Evolutionary conservation across 2,329 filamentous ascomycete species (phyloP).

Genomic region (Coniochaeta prunicola): DNA sequence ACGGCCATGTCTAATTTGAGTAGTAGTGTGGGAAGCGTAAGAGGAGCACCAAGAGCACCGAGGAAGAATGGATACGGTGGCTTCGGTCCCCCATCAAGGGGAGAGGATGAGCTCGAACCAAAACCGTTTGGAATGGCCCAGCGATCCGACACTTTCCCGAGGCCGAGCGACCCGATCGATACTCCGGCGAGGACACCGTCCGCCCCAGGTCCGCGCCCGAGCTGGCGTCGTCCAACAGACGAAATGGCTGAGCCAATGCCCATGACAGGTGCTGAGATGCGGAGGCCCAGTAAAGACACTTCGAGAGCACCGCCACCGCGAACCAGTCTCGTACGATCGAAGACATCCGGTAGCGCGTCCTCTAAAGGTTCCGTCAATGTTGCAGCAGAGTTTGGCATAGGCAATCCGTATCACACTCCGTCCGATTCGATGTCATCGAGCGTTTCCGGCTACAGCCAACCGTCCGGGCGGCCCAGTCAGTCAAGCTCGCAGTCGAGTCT

Average conservation of each 20-base stretch:
- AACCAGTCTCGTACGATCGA: constrained; percentile 37
- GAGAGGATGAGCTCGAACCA: constrained; percentile 28
- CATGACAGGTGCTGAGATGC: constrained; percentile 17
- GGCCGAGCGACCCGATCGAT: constrained; percentile 27
- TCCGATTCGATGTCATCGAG: constrained; percentile 60
- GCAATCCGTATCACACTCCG: constrained; percentile 58
- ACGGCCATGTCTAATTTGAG: constrained; percentile 25
- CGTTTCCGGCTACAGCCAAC: constrained; percentile 41
- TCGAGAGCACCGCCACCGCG: constrained; percentile 46
- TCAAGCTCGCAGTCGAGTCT: constrained; percentile 55
- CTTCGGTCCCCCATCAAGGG: constrained; percentile 41
- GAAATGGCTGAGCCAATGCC: constrained; percentile 13
- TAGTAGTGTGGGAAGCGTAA: constrained; percentile 21
- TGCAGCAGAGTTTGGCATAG: constrained; percentile 50
- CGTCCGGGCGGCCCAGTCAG: constrained; percentile 39
- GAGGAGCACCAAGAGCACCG: constrained; percentile 28
- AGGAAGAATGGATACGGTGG: constrained; percentile 51
- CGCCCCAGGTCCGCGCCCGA: constrained; percentile 34
- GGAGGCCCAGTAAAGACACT: constrained; percentile 39
- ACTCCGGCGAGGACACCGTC: constrained; percentile 37
- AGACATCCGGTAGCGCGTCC: constrained; percentile 26
- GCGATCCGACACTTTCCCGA: constrained; percentile 48
- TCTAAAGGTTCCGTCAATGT: constrained; percentile 41
- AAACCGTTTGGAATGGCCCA: constrained; percentile 28
- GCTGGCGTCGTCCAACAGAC: constrained; percentile 11